Conservation (phyloP, 805 yeast genomes). For the Pichia membranifaciens region DNA sequence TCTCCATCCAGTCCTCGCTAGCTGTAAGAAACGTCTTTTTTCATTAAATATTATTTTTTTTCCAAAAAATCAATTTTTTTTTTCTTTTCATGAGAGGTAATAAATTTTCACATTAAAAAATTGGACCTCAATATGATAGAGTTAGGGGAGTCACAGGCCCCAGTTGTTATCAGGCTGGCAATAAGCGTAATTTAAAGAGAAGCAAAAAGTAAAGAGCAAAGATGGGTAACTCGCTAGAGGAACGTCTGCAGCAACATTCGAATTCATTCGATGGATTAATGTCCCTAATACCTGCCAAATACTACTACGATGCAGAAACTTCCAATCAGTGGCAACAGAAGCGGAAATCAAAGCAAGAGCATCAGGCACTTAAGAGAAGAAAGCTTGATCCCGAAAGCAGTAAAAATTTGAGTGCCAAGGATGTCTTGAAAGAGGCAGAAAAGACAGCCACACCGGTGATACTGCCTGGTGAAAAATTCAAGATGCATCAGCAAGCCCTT, state of each 20-base stretch:
- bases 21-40: too few relatives aligned
- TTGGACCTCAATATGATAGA: background rate
- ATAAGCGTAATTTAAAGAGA: background rate
- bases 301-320: slow-evolving; percentile 86
- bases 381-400: slow-evolving; percentile 68
- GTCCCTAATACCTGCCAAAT: slow-evolving; percentile 89
- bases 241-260: slow-evolving; percentile 71
- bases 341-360: slow-evolving; percentile 65
- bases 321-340: slow-evolving; percentile 87
- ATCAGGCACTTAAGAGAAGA: slow-evolving; percentile 52
- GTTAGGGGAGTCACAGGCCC: too few relatives aligned
- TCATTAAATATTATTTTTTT: background rate
- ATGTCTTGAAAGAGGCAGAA: slow-evolving; percentile 51
- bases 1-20: too few relatives aligned
- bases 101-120: background rate
- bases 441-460: slow-evolving; percentile 46
- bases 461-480: slow-evolving; percentile 28
- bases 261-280: slow-evolving; percentile 82
- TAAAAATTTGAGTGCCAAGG: slow-evolving; percentile 48
- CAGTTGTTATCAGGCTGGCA: too few relatives aligned
- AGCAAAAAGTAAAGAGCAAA: background rate
- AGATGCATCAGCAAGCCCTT: background rate
- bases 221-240: slow-evolving; percentile 37
- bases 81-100: slow-evolving; percentile 1
- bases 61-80: background rate